phyloP scores from a whole-genome alignment of 331 rosid genomes.

The Stylosanthes scabra region DNA sequence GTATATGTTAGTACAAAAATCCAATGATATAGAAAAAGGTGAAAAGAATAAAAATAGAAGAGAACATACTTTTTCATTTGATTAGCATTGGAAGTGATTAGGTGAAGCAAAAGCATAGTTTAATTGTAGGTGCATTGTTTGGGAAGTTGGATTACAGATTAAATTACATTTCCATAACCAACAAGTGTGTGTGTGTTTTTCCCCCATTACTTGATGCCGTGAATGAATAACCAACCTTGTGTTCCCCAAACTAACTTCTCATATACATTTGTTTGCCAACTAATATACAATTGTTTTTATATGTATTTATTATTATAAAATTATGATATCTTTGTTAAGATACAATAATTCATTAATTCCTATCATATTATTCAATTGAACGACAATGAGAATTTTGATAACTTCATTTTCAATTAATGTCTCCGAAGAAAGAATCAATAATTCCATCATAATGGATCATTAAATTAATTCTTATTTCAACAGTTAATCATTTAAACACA shows the following conservation, averaged over 20 bases:
- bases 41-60: background rate
- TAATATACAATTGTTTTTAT: background rate
- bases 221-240: background rate
- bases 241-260: background rate
- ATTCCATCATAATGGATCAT: background rate
- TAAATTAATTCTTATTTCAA: background rate
- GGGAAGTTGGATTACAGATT: conserved; percentile 17
- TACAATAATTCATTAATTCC: too few relatives aligned
- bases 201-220: background rate
- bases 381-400: background rate
- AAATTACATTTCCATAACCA: too few relatives aligned
- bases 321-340: too few relatives aligned
- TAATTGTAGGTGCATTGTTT: background rate
- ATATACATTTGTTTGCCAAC: background rate
- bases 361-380: too few relatives aligned
- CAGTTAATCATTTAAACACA: background rate
- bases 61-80: too few relatives aligned
- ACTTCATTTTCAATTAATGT: background rate
- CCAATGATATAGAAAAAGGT: background rate
- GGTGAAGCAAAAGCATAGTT: background rate
- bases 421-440: background rate
- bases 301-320: too few relatives aligned
- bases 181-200: too few relatives aligned
- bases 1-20: background rate
- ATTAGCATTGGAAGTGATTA: too few relatives aligned